These are phyloP conservation scores for Cryptomeria japonica DNA, from an alignment of 75 land plant genomes.

Conservation along the genomic window DNA sequence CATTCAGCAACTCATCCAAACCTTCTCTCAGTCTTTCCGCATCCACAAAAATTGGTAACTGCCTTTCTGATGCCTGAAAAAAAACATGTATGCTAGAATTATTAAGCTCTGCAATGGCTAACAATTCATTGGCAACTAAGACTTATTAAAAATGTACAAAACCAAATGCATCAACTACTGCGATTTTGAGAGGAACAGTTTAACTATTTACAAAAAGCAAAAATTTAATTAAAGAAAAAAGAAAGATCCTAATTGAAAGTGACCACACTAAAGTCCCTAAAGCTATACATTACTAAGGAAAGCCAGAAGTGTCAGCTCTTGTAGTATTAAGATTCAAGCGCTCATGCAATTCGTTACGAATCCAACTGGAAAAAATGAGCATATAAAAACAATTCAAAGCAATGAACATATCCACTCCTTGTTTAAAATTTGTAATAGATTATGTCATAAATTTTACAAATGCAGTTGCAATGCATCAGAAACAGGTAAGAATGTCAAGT, in stretches of 20 bases:
- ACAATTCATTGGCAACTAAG: background rate
- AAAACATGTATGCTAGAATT: background rate
- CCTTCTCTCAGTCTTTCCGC: constrained; percentile 87
- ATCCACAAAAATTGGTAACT: constrained; percentile 79
- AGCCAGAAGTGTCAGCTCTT: background rate
- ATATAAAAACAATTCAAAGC: background rate
- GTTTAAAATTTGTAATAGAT: background rate
- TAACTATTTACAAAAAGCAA: background rate
- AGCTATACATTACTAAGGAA: background rate
- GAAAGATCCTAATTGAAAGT: background rate
- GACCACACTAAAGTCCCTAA: background rate
- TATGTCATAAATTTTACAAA: background rate
- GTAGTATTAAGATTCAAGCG: background rate
- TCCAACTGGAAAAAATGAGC: background rate
- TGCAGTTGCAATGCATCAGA: background rate
- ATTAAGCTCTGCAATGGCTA: background rate
- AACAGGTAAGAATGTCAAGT: background rate
- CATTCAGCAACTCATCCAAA: constrained; percentile 67
- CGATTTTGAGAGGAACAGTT: background rate
- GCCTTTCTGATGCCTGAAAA: constrained; percentile 58
- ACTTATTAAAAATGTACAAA: background rate
- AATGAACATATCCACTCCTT: background rate
- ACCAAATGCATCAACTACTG: background rate
- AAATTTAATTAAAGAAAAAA: background rate
- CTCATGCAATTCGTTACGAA: background rate